Conservation (phyloP, 768 basidiomycete genomes). For the Mrakia hoshinonis region DNA sequence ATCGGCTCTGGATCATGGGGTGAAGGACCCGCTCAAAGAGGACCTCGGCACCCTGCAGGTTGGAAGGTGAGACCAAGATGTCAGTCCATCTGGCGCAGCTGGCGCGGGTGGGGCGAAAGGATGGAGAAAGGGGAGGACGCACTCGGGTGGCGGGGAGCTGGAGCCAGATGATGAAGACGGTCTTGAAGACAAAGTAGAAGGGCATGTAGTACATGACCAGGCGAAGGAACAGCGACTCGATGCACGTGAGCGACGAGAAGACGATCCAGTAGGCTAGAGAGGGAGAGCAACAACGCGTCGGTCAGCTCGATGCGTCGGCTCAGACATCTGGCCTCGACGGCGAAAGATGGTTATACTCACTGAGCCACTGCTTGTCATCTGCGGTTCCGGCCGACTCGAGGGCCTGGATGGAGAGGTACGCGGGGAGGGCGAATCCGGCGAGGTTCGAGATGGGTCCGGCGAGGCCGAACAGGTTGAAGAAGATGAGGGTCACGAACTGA, state of each 20-base stretch:
- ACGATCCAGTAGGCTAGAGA: constrained; percentile 88
- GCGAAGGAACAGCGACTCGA: constrained; percentile 12
- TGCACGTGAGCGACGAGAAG: constrained; percentile 3
- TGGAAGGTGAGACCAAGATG: constrained; percentile 33
- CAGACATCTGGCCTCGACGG: constrained; percentile 71
- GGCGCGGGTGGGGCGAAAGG: constrained; percentile 32
- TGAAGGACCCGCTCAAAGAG: constrained; percentile 69
- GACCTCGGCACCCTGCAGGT: constrained; percentile 69
- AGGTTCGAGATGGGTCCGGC: constrained; percentile 68
- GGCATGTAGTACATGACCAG: constrained; percentile 37
- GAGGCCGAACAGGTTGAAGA: constrained; percentile 52
- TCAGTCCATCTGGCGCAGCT: constrained; percentile 1
- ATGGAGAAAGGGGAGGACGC: constrained; percentile 31
- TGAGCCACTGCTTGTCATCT: constrained; percentile 34
- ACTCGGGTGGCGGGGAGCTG: constrained; percentile 50
- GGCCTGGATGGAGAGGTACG: constrained; percentile 89
- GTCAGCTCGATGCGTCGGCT: no score
- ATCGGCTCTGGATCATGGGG: constrained; percentile 64
- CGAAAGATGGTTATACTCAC: background rate
- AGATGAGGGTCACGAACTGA: constrained; percentile 40
- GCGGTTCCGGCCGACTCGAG: constrained; percentile 70
- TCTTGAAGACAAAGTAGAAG: constrained; percentile 93
- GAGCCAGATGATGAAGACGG: constrained; percentile 80
- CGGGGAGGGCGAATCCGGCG: constrained; percentile 78
- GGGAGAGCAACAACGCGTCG: background rate